A percentile compares a stretch with the other conserved stretches of the same genome.
These are phyloP conservation scores for Picea sitchensis DNA, from an alignment of 75 land plant genomes.

Conservation along the genomic window DNA sequence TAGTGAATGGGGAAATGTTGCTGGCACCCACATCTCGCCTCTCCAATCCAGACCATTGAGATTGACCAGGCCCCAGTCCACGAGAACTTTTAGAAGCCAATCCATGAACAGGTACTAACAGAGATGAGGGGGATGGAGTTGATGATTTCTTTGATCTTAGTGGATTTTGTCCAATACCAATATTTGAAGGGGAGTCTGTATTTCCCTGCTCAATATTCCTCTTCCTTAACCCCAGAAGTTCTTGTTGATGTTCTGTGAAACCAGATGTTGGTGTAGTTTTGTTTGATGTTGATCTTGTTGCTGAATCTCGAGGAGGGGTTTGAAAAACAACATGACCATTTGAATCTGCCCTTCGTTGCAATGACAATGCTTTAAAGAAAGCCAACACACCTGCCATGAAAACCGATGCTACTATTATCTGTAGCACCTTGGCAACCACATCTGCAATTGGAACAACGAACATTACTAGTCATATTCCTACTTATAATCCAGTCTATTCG, in stretches of 20 bases:
- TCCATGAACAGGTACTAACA: slow-evolving; percentile 69
- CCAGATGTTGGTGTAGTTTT: slow-evolving; percentile 11
- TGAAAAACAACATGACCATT: slow-evolving; percentile 4
- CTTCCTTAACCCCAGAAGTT: slow-evolving; percentile 50
- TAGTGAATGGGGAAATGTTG: slow-evolving; percentile 13
- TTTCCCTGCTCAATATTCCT: slow-evolving; percentile 13
- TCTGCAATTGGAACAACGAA: slow-evolving; percentile 32
- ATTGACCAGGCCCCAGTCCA: slow-evolving; percentile 12
- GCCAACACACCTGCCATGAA: slow-evolving; percentile 49
- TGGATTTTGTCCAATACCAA: slow-evolving; percentile 18
- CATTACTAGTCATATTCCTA: neutral
- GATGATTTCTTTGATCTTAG: slow-evolving; percentile 28
- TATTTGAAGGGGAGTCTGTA: slow-evolving; percentile 19
- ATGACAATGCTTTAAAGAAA: slow-evolving; percentile 44
- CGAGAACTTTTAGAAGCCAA: slow-evolving; percentile 21
- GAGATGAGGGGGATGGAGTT: slow-evolving; percentile 28
- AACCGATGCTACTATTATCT: slow-evolving; percentile 27
- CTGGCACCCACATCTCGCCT: slow-evolving; percentile 29
- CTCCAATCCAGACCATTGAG: slow-evolving; percentile 27
- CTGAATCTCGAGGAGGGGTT: slow-evolving; percentile 22
- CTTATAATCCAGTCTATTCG: neutral
- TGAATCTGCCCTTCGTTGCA: slow-evolving; percentile 31
- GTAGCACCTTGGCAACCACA: slow-evolving; percentile 25
- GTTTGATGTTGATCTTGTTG: slow-evolving; percentile 9
- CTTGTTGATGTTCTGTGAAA: slow-evolving; percentile 51